Percentiles rank a stretch among this genome's conserved stretches.
These are phyloP conservation scores for Trichoderma semiorbis DNA, from an alignment of 2,329 filamentous ascomycete species.

Conservation along the genomic window DNA sequence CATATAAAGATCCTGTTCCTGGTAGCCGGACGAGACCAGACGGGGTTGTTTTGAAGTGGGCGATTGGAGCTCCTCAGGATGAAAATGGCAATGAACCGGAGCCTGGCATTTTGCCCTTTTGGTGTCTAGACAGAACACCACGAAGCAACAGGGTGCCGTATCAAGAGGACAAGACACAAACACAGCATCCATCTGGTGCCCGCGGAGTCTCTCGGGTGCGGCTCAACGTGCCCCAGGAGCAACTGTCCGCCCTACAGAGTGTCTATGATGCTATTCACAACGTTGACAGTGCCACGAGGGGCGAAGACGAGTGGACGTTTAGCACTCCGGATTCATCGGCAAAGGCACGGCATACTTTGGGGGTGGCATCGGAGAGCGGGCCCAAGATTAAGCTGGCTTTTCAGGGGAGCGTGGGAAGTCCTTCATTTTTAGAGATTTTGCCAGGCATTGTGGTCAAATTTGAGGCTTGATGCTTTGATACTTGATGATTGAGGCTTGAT, in stretches of 20 bases:
- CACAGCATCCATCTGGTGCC: conserved; percentile 49
- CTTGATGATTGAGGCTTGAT: not conserved
- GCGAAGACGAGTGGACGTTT: conserved; percentile 17
- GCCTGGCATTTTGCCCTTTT: conserved; percentile 59
- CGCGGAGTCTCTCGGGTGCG: conserved; percentile 47
- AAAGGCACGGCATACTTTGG: conserved; percentile 16
- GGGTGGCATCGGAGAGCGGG: conserved; percentile 1
- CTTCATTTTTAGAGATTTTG: conserved; percentile 22
- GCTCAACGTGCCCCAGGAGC: conserved; percentile 32
- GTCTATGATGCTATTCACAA: conserved; percentile 32
- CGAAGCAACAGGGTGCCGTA: conserved; percentile 54
- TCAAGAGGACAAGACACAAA: conserved; percentile 24
- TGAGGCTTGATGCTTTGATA: conserved; percentile 1
- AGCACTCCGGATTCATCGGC: conserved; percentile 15
- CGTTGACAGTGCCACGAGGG: not conserved
- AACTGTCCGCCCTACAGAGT: conserved; percentile 20
- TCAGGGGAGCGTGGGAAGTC: conserved; percentile 16
- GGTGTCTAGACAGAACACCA: conserved; percentile 61
- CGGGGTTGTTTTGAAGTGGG: conserved; percentile 57
- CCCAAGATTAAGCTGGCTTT: conserved; percentile 20
- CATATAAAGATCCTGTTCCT: conserved; percentile 46
- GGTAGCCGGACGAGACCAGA: conserved; percentile 56
- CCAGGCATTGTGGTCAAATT: conserved; percentile 21
- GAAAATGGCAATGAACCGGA: conserved; percentile 26
- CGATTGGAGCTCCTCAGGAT: conserved; percentile 45